Percentiles rank a stretch among this genome's conserved stretches.
These are phyloP conservation scores for Sporothrix brunneoviolacea DNA, from an alignment of 2,329 filamentous ascomycete species.

Conservation along the genomic window DNA sequence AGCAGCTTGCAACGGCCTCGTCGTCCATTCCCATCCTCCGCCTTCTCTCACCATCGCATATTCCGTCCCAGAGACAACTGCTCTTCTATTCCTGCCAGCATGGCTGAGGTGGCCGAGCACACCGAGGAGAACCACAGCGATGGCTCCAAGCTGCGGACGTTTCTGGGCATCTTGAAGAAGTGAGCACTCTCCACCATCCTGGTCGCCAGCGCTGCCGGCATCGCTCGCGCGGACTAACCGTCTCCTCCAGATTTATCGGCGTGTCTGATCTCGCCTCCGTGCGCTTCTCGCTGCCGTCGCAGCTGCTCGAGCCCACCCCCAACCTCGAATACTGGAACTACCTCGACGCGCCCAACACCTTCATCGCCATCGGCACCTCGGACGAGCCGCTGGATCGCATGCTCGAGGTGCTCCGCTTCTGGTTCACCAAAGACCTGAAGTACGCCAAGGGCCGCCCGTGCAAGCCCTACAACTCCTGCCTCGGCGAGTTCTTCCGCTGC, in stretches of 20 bases:
- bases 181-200: slow-evolving; percentile 51
- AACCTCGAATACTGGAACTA: slow-evolving; percentile 99
- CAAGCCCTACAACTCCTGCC: slow-evolving; percentile 96
- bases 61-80: no score
- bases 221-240: not conserved
- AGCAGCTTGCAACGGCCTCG: no score
- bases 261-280: slow-evolving; percentile 93
- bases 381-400: slow-evolving; percentile 89
- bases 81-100: slow-evolving; percentile 4
- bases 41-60: not conserved
- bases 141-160: slow-evolving; percentile 80
- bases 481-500: slow-evolving; percentile 97
- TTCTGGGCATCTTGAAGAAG: slow-evolving; percentile 82
- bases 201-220: no score
- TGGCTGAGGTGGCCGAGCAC: slow-evolving; percentile 24
- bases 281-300: slow-evolving; percentile 90
- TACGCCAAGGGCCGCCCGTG: slow-evolving; percentile 97
- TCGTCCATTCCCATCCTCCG: not conserved
- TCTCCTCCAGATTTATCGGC: slow-evolving; percentile 72
- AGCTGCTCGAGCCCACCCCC: slow-evolving; percentile 90
- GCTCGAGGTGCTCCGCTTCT: slow-evolving; percentile 90
- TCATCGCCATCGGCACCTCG: slow-evolving; percentile 75
- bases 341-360: slow-evolving; percentile 87
- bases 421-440: slow-evolving; percentile 99
- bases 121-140: slow-evolving; percentile 58